Percentiles rank a stretch among this genome's conserved stretches.
phyloP scores from a whole-genome alignment of 1,139 yeast species.

The Diutina siamensis region DNA sequence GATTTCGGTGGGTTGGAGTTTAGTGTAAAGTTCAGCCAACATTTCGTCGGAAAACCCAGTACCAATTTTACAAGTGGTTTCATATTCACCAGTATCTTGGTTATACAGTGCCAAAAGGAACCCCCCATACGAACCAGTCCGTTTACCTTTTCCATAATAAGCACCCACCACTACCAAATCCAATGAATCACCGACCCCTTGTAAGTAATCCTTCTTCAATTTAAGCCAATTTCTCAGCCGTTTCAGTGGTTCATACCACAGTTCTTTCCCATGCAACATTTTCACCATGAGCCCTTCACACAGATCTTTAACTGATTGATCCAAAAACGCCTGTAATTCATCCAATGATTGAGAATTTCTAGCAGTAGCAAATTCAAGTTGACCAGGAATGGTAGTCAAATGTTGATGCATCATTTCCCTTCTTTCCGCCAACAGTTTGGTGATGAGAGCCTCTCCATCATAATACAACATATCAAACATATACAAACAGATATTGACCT shows the following conservation, averaged over 20 bases:
- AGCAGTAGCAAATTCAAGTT: conserved; percentile 69
- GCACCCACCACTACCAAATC: conserved; percentile 95
- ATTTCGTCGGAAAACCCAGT: conserved; percentile 93
- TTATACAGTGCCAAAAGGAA: conserved; percentile 84
- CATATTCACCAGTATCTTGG: conserved; percentile 82
- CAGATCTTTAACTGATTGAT: conserved; percentile 77
- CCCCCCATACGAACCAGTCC: conserved; percentile 94
- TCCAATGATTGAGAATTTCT: conserved; percentile 64
- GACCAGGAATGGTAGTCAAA: conserved; percentile 57
- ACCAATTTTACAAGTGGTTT: conserved; percentile 93
- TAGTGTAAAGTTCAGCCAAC: conserved; percentile 45
- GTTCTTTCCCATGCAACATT: conserved; percentile 69
- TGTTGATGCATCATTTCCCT: conserved; percentile 46
- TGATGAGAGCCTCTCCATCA: conserved; percentile 61
- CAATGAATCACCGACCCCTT: conserved; percentile 91
- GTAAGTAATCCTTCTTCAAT: conserved; percentile 84
- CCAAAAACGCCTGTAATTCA: conserved; percentile 77
- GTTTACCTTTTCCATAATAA: conserved; percentile 84
- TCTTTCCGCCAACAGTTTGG: conserved; percentile 60
- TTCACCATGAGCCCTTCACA: conserved; percentile 98
- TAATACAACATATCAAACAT: conserved; percentile 78
- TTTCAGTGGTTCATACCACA: conserved; percentile 87
- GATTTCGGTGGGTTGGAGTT: conserved; percentile 60
- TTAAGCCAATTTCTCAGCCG: conserved; percentile 94
- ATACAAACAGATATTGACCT: conserved; percentile 82